Evolutionary conservation across 345 rosid genomes (phyloP).

Genomic region (Rhodamnia argentea): DNA sequence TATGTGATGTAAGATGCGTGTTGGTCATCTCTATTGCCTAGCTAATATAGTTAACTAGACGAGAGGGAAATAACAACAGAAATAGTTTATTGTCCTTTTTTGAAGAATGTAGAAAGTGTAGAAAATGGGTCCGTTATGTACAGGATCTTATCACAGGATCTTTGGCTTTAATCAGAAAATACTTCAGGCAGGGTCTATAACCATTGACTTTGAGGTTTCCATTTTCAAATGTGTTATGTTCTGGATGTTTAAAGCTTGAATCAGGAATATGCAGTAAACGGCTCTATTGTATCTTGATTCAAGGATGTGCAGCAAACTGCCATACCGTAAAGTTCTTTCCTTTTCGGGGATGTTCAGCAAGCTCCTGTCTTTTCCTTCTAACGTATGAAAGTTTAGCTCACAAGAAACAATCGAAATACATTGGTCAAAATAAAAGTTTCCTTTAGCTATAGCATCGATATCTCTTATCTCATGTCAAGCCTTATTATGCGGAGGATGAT

Average conservation of each 20-base stretch:
- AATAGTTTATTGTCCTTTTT: too few relatives aligned
- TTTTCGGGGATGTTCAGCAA: background rate
- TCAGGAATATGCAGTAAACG: background rate
- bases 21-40: background rate
- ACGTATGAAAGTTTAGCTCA: background rate
- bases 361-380: background rate
- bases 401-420: background rate
- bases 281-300: background rate
- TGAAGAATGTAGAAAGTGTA: too few relatives aligned
- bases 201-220: background rate
- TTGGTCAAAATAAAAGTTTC: background rate
- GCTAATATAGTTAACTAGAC: too few relatives aligned
- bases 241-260: background rate
- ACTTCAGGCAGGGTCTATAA: background rate
- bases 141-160: background rate
- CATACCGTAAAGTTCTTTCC: background rate
- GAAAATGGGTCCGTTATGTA: background rate
- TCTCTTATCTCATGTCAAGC: background rate
- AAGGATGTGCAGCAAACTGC: background rate
- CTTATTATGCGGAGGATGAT: conserved; percentile 27
- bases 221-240: background rate
- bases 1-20: background rate
- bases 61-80: too few relatives aligned
- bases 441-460: background rate
- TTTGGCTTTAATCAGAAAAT: background rate